Evolutionary conservation across 2,329 filamentous ascomycete genomes (phyloP), one percentile per base, ranked within the genome.

Genomic region (Cercospora sp.): DNA sequence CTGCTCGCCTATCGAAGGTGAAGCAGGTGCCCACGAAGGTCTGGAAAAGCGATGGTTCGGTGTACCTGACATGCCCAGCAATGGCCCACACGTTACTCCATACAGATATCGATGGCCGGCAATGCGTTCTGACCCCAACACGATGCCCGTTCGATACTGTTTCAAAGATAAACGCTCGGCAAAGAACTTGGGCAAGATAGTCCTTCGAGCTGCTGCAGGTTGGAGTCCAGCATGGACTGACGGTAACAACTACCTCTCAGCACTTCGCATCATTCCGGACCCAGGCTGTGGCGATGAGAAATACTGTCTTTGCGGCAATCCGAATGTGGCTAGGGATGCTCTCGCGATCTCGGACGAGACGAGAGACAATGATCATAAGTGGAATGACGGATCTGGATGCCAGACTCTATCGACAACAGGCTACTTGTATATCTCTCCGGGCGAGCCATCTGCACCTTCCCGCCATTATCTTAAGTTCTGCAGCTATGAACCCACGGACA

Each of bases 91-190:
- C n/a, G 13, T 21, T 24, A n/a, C 18, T 28, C 53, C 40, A 32
- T 67, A 61, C 63, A 34, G 26, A 18, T 67, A 71, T 30, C 71
- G 69, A 12, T 74, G 72, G 72, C 71, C 72, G 5, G 32, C 32
- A 40, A 63, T 64, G 16, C 71, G 69, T 61, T 32, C 45, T 18
- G 43, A 53, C 5, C 63, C 69, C 12, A 26, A 7, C 13, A 30
- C 21, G 13, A 68, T 71, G 16, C 68, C 72, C 12, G 45, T 74
- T 16, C 69, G 70, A 13, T 74, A 74, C 59, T 74, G 73, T 61
- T 74, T 66, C 63, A 66, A 63, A 26, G 69, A 74, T 49, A 30
- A 45, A 10, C 59, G 73, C 26, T 72, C 71, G 0, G 51, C 64
- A 21, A 58, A 61, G 6, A 71, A 71, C 28, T 68, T 74, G 18